Evolutionary conservation across 2,329 filamentous ascomycete genomes (phyloP).

Genomic region (Neoscytalidium dimidiatum): DNA sequence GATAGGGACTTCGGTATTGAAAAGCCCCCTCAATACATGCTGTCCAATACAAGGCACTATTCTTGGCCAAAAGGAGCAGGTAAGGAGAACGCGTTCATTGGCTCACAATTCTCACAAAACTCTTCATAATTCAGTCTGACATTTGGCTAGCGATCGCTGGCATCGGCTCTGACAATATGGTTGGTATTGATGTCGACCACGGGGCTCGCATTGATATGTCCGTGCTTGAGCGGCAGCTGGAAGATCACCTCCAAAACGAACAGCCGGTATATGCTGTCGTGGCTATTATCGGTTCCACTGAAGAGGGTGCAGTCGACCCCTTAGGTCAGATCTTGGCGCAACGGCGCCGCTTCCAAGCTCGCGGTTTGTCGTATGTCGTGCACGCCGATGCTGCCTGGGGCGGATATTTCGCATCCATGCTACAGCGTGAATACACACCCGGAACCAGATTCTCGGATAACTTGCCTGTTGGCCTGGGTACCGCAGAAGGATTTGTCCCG

Average conservation of each 20-base stretch:
- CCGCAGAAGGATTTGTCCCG: conserved; percentile 36
- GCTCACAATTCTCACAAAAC: neutral
- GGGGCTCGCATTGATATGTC: conserved; percentile 42
- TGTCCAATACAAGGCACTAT: conserved; percentile 49
- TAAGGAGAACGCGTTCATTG: too few relatives aligned
- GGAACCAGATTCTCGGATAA: conserved; percentile 24
- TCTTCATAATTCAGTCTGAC: neutral
- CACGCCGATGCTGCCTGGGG: conserved; percentile 55
- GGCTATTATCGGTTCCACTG: conserved; percentile 51
- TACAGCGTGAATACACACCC: conserved; percentile 36
- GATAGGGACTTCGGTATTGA: conserved; percentile 37
- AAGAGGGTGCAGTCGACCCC: conserved; percentile 51
- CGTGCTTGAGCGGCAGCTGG: conserved; percentile 35
- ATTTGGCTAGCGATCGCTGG: conserved; percentile 48
- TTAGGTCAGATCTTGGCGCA: conserved; percentile 42
- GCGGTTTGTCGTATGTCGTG: conserved; percentile 49
- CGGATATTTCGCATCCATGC: conserved; percentile 52
- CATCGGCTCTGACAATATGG: conserved; percentile 46
- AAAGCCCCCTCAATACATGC: conserved; percentile 39
- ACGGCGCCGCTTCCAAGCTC: conserved; percentile 43
- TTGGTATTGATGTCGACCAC: conserved; percentile 45
- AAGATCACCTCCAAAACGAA: conserved; percentile 30
- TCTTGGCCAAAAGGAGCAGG: conserved; percentile 54
- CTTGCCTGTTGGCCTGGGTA: conserved; percentile 31
- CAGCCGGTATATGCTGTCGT: conserved; percentile 47